A percentile compares a stretch with the other conserved stretches of the same genome.
phyloP scores from a whole-genome alignment of 495 filamentous ascomycete genomes.

The Penicillium crystallinum region DNA sequence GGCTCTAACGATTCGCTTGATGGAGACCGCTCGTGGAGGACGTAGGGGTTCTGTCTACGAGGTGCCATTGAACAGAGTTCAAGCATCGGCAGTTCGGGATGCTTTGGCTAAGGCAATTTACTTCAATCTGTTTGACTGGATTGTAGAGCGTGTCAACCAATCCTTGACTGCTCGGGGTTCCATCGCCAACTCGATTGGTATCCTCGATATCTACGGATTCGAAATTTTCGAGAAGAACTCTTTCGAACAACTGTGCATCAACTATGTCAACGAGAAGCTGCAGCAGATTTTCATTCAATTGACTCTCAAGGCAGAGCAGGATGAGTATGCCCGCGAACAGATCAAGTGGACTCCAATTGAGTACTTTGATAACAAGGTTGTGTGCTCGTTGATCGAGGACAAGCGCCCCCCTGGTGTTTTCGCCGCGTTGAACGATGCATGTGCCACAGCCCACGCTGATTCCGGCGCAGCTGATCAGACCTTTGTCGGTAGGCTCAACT shows the following conservation, averaged over 20 bases:
- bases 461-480: slow-evolving; percentile 90
- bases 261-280: slow-evolving; percentile 99
- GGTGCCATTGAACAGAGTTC: slow-evolving; percentile 82
- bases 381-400: slow-evolving; percentile 95
- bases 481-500: slow-evolving; percentile 87
- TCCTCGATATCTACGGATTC: slow-evolving; percentile 99
- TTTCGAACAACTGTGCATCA: slow-evolving; percentile 99
- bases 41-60: slow-evolving; percentile 79
- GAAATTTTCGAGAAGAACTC: slow-evolving; percentile 99
- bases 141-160: slow-evolving; percentile 85
- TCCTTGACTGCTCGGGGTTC: slow-evolving; percentile 77
- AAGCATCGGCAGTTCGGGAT: slow-evolving; percentile 90
- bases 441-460: slow-evolving; percentile 94
- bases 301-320: slow-evolving; percentile 94
- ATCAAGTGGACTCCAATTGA: slow-evolving; percentile 99
- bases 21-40: slow-evolving; percentile 86
- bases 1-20: slow-evolving; percentile 80
- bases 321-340: slow-evolving; percentile 93
- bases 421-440: slow-evolving; percentile 94
- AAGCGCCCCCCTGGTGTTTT: slow-evolving; percentile 90
- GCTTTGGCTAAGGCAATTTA: slow-evolving; percentile 93
- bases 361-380: slow-evolving; percentile 99
- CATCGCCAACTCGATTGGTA: slow-evolving; percentile 82
- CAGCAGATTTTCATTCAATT: slow-evolving; percentile 99
- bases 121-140: slow-evolving; percentile 98